These are phyloP conservation scores for Apiospora marii DNA, from an alignment of 2,329 filamentous ascomycete species.

Conservation along the genomic window DNA sequence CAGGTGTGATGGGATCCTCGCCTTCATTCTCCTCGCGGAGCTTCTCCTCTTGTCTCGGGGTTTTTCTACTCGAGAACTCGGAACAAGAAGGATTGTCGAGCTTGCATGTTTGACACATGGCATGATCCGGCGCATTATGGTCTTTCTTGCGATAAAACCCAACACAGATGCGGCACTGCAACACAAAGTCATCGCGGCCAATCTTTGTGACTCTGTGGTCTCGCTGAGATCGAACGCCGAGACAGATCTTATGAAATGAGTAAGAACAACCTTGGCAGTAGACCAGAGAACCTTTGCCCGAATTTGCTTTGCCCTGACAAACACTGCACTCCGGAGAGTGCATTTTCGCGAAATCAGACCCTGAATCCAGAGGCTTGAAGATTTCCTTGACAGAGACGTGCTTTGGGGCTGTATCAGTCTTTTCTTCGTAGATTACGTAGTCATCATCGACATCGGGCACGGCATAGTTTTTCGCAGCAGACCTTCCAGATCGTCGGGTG, in stretches of 20 bases:
- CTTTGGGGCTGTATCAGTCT: constrained; percentile 55
- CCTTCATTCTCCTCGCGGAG: constrained; percentile 81
- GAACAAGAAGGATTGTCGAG: constrained; percentile 71
- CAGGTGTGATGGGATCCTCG: constrained; percentile 74
- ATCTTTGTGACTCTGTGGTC: constrained; percentile 94
- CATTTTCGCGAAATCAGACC: constrained; percentile 71
- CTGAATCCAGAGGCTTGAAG: constrained; percentile 69
- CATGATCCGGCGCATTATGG: constrained; percentile 70
- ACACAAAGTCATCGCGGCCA: constrained; percentile 76
- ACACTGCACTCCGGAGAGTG: constrained; percentile 78
- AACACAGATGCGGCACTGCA: constrained; percentile 90
- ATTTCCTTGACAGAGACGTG: constrained; percentile 74
- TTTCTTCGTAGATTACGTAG: constrained; percentile 58
- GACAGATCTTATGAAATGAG: constrained; percentile 82
- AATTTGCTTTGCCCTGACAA: constrained; percentile 65
- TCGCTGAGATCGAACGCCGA: constrained; percentile 75
- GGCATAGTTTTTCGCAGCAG: constrained; percentile 53
- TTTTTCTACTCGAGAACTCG: constrained; percentile 77
- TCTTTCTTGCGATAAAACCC: constrained; percentile 75
- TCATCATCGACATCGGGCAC: constrained; percentile 69
- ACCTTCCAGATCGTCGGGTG: constrained; percentile 57
- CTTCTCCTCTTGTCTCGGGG: constrained; percentile 82
- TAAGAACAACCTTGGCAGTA: constrained; percentile 91
- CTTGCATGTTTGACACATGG: constrained; percentile 75
- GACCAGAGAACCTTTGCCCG: constrained; percentile 74